Evolutionary conservation across 1,284 basidiomycete genomes (phyloP).

Genomic region (Takashimella koratensis): DNA sequence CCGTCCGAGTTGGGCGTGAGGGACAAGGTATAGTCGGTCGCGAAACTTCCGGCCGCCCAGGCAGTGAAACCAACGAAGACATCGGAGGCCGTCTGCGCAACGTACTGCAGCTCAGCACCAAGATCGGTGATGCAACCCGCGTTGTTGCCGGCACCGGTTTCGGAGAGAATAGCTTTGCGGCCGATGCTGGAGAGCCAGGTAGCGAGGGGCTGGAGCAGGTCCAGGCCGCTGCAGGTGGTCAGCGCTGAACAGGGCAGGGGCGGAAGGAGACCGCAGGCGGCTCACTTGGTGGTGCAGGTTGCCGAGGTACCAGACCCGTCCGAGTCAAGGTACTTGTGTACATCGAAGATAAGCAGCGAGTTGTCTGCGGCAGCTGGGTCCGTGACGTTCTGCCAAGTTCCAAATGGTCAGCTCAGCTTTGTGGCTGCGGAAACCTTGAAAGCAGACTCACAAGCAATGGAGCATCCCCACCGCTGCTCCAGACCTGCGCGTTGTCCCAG

Average conservation of each 20-base stretch:
- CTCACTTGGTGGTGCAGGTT: slow-evolving; percentile 53
- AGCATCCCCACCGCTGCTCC: slow-evolving; percentile 45
- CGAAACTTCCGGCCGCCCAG: slow-evolving; percentile 49
- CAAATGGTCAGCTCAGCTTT: neutral
- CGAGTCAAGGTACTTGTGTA: slow-evolving; percentile 61
- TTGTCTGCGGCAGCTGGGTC: slow-evolving; percentile 57
- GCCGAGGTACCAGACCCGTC: slow-evolving; percentile 59
- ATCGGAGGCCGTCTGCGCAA: slow-evolving; percentile 52
- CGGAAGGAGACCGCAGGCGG: neutral
- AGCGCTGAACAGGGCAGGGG: neutral
- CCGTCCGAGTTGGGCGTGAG: slow-evolving; percentile 28
- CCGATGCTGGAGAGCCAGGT: slow-evolving; percentile 54
- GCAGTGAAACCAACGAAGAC: slow-evolving; percentile 55
- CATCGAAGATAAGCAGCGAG: slow-evolving; percentile 56
- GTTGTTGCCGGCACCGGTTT: slow-evolving; percentile 58
- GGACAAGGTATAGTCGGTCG: slow-evolving; percentile 27
- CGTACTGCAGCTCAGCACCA: slow-evolving; percentile 52
- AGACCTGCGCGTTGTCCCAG: slow-evolving; percentile 33
- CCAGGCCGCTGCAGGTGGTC: slow-evolving; percentile 53
- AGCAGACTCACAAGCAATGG: slow-evolving; percentile 44
- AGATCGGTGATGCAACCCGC: slow-evolving; percentile 35
- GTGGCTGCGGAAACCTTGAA: neutral
- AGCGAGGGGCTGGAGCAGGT: slow-evolving; percentile 53
- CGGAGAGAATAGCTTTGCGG: slow-evolving; percentile 58
- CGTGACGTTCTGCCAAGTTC: slow-evolving; percentile 49